Percentiles rank a stretch among this genome's conserved stretches.
Conservation (phyloP, 495 filamentous ascomycete genomes). For the Talaromyces nanjingensis region DNA sequence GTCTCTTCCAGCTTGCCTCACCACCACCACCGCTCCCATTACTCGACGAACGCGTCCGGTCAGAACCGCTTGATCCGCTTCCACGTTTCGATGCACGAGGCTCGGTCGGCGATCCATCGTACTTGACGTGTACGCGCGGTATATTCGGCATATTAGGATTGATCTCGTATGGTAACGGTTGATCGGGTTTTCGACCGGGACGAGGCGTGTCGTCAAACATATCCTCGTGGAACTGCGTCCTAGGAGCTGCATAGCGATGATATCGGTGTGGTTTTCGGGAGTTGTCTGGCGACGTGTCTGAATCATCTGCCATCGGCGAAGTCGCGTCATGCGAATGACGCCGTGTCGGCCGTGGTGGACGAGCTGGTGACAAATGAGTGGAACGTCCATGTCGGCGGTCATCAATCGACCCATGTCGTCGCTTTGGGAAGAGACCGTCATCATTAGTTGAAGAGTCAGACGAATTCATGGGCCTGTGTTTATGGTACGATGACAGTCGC, state of each 20-base stretch:
- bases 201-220: conserved; percentile 20
- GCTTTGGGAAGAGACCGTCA: conserved; percentile 12
- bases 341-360: conserved; percentile 19
- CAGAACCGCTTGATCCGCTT: conserved; percentile 8
- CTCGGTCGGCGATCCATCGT: background rate
- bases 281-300: conserved; percentile 21
- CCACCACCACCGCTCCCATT: background rate
- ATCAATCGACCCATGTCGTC: conserved; percentile 13
- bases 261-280: conserved; percentile 16
- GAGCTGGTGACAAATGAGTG: conserved; percentile 26
- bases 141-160: background rate
- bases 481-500: conserved; percentile 18
- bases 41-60: conserved; percentile 6
- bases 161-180: conserved; percentile 1
- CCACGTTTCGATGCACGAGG: background rate
- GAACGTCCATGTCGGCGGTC: conserved; percentile 15
- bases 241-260: conserved; percentile 12
- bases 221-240: conserved; percentile 25
- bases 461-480: conserved; percentile 10
- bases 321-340: conserved; percentile 36
- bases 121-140: background rate
- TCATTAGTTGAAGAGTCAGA: conserved; percentile 10
- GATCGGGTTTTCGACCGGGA: background rate
- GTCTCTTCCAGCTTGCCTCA: background rate
- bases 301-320: conserved; percentile 26